Evolutionary conservation across 306 rosid species (phyloP).

Genomic region (Malus domestica): DNA sequence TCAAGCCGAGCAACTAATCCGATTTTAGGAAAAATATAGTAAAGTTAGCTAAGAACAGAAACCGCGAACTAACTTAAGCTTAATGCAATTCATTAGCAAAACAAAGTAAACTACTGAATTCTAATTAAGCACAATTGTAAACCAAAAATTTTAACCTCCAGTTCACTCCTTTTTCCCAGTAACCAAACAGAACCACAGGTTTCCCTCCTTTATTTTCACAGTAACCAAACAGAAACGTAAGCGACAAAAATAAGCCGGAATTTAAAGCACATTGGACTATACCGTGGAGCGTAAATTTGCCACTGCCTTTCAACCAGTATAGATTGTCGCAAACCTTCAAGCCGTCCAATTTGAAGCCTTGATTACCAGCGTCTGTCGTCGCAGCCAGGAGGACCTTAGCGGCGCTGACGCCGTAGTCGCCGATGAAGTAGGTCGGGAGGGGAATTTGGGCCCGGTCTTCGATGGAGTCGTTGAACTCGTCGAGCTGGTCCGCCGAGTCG

Average conservation of each 20-base stretch:
- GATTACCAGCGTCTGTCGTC: conserved; percentile 47
- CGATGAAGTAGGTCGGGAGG: conserved; percentile 81
- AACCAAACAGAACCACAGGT: neutral
- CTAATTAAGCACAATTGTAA: neutral
- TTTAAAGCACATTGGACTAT: neutral
- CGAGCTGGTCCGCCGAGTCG: conserved; percentile 56
- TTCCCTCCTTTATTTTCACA: neutral
- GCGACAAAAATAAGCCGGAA: neutral
- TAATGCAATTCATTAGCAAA: neutral
- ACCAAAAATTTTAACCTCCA: neutral
- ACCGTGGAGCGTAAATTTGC: conserved; percentile 71
- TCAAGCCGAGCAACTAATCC: neutral
- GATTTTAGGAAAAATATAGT: neutral
- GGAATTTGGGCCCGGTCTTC: conserved; percentile 66
- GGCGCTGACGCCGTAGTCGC: conserved; percentile 86
- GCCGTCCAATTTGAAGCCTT: conserved; percentile 91
- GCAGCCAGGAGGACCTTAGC: conserved; percentile 54
- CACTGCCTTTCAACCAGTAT: conserved; percentile 97
- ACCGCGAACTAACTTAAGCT: neutral
- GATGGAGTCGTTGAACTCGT: conserved; percentile 46
- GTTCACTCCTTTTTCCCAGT: neutral
- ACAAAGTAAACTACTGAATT: neutral
- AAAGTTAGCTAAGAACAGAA: neutral
- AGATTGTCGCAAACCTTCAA: conserved; percentile 61
- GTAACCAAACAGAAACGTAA: neutral